Percentiles rank a stretch among this genome's conserved stretches.
These are phyloP conservation scores for Cymodocea nodosa DNA, from an alignment of 116 monocot genomes.

Conservation along the genomic window DNA sequence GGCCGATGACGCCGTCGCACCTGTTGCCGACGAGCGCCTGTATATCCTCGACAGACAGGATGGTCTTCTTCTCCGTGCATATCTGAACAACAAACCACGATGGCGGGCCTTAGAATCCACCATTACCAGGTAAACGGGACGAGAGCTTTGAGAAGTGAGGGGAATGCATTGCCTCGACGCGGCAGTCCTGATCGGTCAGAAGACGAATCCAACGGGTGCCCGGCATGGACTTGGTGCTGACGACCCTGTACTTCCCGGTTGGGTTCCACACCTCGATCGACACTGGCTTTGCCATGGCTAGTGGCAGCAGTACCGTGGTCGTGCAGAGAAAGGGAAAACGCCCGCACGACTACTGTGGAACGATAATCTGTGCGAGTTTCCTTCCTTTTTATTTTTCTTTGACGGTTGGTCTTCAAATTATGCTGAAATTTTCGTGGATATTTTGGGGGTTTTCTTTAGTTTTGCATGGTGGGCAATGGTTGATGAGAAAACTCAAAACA, in stretches of 20 bases:
- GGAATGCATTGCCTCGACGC: constrained; percentile 47
- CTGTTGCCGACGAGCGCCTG: constrained; percentile 75
- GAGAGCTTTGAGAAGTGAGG: not conserved
- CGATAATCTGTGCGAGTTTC: not conserved
- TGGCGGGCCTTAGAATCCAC: not conserved
- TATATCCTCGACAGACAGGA: constrained; percentile 90
- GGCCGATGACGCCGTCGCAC: constrained; percentile 98
- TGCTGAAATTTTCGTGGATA: too few relatives aligned
- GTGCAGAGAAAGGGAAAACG: too few relatives aligned
- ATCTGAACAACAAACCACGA: constrained; percentile 29
- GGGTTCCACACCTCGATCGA: constrained; percentile 94
- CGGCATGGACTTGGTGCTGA: constrained; percentile 98
- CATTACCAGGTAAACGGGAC: not conserved
- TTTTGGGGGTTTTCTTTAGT: not conserved
- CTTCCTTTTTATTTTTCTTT: not conserved
- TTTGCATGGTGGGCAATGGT: not conserved
- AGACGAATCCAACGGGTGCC: constrained; percentile 91
- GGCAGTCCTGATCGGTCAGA: constrained; percentile 87
- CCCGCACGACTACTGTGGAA: too few relatives aligned
- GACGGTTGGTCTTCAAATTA: not conserved
- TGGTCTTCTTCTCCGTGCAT: constrained; percentile 95
- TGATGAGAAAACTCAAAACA: not conserved
- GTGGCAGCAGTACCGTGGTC: not conserved
- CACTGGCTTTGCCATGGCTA: constrained; percentile 66
- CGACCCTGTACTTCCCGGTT: constrained; percentile 76